Evolutionary conservation across 768 basidiomycete species (phyloP).

Genomic region (Baorangia bicolor): DNA sequence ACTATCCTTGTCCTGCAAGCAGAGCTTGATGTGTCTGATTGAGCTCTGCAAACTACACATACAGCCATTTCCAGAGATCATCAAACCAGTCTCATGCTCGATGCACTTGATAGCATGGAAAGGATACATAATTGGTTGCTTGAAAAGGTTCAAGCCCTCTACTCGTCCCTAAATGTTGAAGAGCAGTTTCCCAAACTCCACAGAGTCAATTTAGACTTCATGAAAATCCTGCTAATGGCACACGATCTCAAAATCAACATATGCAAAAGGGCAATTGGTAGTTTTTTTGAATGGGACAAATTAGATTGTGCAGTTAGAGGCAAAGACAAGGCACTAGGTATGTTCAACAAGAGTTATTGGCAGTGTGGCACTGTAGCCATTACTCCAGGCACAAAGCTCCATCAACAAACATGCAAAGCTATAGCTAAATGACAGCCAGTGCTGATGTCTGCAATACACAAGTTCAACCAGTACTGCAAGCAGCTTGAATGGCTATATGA

Average conservation of each 20-base stretch:
- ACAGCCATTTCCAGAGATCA: slow-evolving; percentile 4
- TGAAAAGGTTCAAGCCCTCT: not conserved
- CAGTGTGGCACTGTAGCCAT: too few species aligned
- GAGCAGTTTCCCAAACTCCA: slow-evolving; percentile 5
- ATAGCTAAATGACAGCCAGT: too few species aligned
- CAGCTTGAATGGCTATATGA: too few species aligned
- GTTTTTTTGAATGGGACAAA: slow-evolving; percentile 30
- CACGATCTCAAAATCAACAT: slow-evolving; percentile 28
- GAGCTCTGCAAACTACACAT: slow-evolving; percentile 16
- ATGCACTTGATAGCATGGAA: slow-evolving; percentile 19
- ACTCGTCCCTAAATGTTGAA: slow-evolving; percentile 9
- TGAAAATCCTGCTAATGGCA: not conserved
- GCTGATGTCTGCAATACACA: too few species aligned
- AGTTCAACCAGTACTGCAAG: too few species aligned
- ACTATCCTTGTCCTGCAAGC: slow-evolving; percentile 32
- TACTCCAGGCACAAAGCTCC: too few species aligned
- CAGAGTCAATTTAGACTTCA: slow-evolving; percentile 4
- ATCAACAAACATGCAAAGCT: too few species aligned
- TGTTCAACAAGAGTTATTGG: too few species aligned
- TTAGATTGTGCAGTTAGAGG: slow-evolving; percentile 25
- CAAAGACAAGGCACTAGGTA: slow-evolving; percentile 27
- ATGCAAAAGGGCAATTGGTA: slow-evolving; percentile 20
- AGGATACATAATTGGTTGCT: not conserved
- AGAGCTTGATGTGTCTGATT: slow-evolving; percentile 27
- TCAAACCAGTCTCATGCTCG: not conserved